Conservation (phyloP, 257 asterid species). For the Datura wrightii region DNA sequence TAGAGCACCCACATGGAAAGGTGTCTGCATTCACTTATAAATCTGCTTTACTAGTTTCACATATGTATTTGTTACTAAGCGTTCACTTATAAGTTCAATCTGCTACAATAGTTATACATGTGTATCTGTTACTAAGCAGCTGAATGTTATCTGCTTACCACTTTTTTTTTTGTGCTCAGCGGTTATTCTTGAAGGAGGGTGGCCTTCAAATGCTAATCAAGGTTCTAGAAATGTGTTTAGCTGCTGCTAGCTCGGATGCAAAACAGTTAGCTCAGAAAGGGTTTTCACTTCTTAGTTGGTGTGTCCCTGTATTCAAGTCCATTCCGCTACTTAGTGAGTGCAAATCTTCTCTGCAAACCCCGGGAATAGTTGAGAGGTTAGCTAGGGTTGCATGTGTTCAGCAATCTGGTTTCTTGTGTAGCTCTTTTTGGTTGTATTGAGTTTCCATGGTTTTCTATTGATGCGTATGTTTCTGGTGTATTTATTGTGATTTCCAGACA, state of each 20-base stretch:
- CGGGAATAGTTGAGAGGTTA: conserved; percentile 65
- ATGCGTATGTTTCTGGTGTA: conserved; percentile 23
- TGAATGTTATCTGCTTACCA: conserved; percentile 35
- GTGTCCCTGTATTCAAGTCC: conserved; percentile 67
- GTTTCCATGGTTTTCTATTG: conserved; percentile 20
- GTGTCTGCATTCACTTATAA: conserved; percentile 43
- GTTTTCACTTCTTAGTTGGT: conserved; percentile 65
- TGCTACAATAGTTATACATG: not conserved
- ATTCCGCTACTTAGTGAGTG: conserved; percentile 64
- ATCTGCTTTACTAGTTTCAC: conserved; percentile 7
- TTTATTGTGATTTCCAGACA: conserved; percentile 54
- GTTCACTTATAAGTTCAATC: conserved; percentile 17
- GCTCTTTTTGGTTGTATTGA: not conserved
- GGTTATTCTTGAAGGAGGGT: conserved; percentile 70
- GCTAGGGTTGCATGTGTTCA: conserved; percentile 31
- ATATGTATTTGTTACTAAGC: not conserved
- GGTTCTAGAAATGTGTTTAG: conserved; percentile 73
- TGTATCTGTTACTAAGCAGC: conserved; percentile 23
- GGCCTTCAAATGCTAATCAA: conserved; percentile 64
- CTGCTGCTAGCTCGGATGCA: conserved; percentile 52
- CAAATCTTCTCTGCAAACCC: conserved; percentile 48
- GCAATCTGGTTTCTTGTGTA: conserved; percentile 29
- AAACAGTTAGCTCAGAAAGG: conserved; percentile 59
- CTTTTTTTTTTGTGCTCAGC: conserved; percentile 51
- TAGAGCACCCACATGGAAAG: conserved; percentile 96